Conservation (phyloP, 2,329 filamentous ascomycete species). For the Aspergillus fructus region DNA sequence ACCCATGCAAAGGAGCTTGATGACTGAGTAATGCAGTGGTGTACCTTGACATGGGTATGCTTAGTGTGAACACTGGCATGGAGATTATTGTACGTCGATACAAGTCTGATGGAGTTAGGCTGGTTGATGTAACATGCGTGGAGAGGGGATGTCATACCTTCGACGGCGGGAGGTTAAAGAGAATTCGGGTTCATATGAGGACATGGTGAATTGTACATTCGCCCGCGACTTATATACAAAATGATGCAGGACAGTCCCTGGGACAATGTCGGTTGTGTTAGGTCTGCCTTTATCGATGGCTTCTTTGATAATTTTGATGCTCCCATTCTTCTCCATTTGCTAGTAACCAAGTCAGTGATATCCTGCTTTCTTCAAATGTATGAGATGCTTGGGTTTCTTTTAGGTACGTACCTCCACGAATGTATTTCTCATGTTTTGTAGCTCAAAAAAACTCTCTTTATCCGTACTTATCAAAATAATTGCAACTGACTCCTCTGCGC, state of each 20-base stretch:
- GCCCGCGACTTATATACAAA: conserved; percentile 93
- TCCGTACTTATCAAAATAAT: conserved; percentile 89
- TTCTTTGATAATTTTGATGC: conserved; percentile 69
- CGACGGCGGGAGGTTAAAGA: conserved; percentile 59
- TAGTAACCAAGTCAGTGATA: conserved; percentile 37
- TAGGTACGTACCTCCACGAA: conserved; percentile 52
- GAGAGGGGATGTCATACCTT: conserved; percentile 45
- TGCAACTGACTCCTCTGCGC: conserved; percentile 71
- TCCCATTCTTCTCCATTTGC: conserved; percentile 74
- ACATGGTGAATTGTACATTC: conserved; percentile 96
- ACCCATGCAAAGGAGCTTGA: conserved; percentile 84
- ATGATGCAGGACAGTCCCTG: conserved; percentile 78
- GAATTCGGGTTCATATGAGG: conserved; percentile 72
- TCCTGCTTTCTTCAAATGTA: neutral
- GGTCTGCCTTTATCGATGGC: conserved; percentile 73
- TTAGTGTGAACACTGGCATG: conserved; percentile 84
- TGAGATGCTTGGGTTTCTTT: neutral
- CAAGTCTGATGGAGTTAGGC: conserved; percentile 55
- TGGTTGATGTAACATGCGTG: neutral
- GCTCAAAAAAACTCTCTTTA: conserved; percentile 88
- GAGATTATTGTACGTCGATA: conserved; percentile 81
- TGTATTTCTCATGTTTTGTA: conserved; percentile 69
- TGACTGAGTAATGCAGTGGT: conserved; percentile 74
- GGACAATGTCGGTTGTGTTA: conserved; percentile 70
- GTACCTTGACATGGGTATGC: conserved; percentile 79